Base-by-base conservation (phyloP, 2,329 filamentous ascomycete genomes). In the Rutstroemia sp. region DNA sequence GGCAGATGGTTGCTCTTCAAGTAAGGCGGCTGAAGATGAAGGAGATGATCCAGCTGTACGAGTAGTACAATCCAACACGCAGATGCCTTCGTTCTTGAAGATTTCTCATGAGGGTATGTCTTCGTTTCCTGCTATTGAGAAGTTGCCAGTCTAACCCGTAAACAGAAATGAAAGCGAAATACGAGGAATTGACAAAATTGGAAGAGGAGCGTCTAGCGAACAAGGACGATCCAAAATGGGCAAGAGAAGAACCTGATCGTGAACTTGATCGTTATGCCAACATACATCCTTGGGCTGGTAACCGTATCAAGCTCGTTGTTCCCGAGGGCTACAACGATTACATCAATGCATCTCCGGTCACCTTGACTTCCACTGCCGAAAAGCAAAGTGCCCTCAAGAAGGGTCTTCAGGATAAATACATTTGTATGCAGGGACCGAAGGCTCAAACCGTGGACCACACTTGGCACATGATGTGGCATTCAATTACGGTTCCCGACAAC, bases 381-480 rank as follows among this genome's bases (percentile, higher is more conserved):
- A 64, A 62, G 40, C 61, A 67, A 57, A 65, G 64, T 56, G 54
- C 58, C 5, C 50, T 64, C 25, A 64, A 65, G 40, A 50, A 61
- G 16, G 61, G 63, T 40, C 59, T 64, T 21, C 63, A 65, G 49
- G 63, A 68, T 64, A 79, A 80, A 54, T 97, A 95, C 71, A 96
- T 99, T 64, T 94, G 92, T 52, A 96, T 95, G 70, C 90, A 95
- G 73, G 94, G 94, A 0, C 94, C 94, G 5, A 96, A 92, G 67
- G 72, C 78, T 58, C 81, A 82, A 25, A 89, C 88, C 16, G 78
- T 87, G 55, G 82, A 85, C 63, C 90, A 95, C 68, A 88, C 95
- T 62, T 99, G 92, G 89, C 89, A 94, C 68, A 99, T 99, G 94
- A 78, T 96, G 38, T 88, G 89, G 69, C 86, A 95, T 66, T 89